A percentile compares a stretch with the other conserved stretches of the same genome.
These are phyloP conservation scores for Gardenia jasminoides DNA, from an alignment of 257 asterid species.

Conservation along the genomic window DNA sequence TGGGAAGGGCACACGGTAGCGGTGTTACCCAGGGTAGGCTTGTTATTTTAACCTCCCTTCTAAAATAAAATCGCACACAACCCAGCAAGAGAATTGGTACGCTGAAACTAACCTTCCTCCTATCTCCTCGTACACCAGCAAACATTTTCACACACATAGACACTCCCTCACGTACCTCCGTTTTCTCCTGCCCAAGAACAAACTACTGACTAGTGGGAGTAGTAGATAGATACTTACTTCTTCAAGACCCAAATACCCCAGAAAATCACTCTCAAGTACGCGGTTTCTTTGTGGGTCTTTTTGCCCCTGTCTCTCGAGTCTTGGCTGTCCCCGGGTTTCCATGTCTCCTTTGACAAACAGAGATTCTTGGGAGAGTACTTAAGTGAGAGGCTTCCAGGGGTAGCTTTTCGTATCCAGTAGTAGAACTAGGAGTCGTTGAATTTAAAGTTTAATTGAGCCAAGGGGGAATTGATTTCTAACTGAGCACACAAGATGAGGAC, in stretches of 20 bases:
- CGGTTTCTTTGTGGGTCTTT: conserved; percentile 21
- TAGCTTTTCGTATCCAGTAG: conserved; percentile 1
- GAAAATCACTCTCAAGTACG: neutral
- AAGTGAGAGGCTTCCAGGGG: conserved; percentile 4
- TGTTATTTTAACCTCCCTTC: conserved; percentile 20
- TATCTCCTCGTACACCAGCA: too few relatives aligned
- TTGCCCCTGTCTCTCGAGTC: conserved; percentile 8
- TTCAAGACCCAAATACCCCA: neutral
- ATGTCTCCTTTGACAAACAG: conserved; percentile 10
- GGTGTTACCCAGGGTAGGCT: conserved; percentile 54
- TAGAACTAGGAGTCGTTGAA: neutral
- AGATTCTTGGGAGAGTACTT: conserved; percentile 14
- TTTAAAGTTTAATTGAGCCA: neutral
- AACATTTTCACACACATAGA: neutral
- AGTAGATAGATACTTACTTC: neutral
- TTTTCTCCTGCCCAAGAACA: neutral
- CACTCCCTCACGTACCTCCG: neutral
- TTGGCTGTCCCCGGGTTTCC: neutral
- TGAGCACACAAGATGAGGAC: conserved; percentile 54
- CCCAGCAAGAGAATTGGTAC: neutral
- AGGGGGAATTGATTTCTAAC: neutral
- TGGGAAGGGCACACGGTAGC: neutral
- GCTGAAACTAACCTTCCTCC: neutral
- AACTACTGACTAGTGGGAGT: too few relatives aligned
- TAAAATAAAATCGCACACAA: neutral